These are phyloP conservation scores for Penicillium sp. DNA, from an alignment of 2,329 filamentous ascomycete genomes.

Conservation along the genomic window DNA sequence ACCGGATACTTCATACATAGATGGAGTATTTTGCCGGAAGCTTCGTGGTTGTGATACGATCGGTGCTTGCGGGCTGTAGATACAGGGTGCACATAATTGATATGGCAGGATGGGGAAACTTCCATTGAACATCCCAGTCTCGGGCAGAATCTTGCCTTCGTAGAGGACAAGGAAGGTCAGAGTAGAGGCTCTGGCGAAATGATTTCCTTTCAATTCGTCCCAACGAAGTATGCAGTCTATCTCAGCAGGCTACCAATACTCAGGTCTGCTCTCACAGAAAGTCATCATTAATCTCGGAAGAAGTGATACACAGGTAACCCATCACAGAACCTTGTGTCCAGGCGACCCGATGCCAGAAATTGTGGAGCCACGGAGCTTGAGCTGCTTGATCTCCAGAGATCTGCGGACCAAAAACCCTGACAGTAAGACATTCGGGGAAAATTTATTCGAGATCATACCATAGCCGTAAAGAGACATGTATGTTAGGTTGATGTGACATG, in stretches of 20 bases:
- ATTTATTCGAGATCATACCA: not conserved
- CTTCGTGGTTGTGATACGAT: constrained; percentile 12
- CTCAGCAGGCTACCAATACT: constrained; percentile 10
- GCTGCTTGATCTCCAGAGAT: not conserved
- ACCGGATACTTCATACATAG: not conserved
- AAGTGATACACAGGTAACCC: constrained; percentile 19
- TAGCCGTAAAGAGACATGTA: not conserved
- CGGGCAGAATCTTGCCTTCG: not conserved
- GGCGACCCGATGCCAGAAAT: not conserved
- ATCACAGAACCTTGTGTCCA: constrained; percentile 22
- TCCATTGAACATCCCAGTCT: constrained; percentile 10
- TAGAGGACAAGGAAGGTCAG: not conserved
- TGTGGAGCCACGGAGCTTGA: constrained; percentile 6
- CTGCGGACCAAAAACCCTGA: not conserved
- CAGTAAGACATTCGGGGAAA: not conserved
- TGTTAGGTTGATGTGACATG: not conserved
- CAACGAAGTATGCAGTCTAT: constrained; percentile 1
- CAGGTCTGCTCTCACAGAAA: constrained; percentile 12
- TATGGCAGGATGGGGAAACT: constrained; percentile 10
- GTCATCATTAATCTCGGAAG: constrained; percentile 21
- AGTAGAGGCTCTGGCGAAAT: not conserved
- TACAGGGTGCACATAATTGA: constrained; percentile 14
- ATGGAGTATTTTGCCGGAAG: constrained; percentile 5
- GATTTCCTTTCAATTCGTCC: constrained; percentile 1
- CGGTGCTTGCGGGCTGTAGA: constrained; percentile 9